Conservation (phyloP, 805 yeast species). For the Candida manassasensis region DNA sequence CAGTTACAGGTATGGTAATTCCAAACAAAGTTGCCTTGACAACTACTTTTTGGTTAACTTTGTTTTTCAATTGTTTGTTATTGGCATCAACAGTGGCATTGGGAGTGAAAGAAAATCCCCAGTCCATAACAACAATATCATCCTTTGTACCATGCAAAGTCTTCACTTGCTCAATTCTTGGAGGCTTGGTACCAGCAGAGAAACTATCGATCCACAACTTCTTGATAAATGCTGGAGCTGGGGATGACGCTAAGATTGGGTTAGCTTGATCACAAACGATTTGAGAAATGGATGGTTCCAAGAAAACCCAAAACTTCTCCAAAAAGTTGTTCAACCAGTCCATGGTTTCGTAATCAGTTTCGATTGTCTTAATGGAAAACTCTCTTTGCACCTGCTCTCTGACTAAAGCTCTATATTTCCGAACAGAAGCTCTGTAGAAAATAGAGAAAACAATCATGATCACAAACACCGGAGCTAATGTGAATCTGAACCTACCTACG, state of each 20-base stretch:
- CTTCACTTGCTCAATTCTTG: conserved; percentile 84
- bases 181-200: conserved; percentile 94
- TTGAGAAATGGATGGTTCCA: conserved; percentile 86
- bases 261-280: conserved; percentile 83
- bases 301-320: conserved; percentile 85
- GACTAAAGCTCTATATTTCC: conserved; percentile 68
- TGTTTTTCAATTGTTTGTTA: conserved; percentile 76
- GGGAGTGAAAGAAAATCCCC: conserved; percentile 93
- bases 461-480: conserved; percentile 77
- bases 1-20: conserved; percentile 68
- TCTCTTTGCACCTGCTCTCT: conserved; percentile 85
- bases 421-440: conserved; percentile 77
- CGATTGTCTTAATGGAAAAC: conserved; percentile 72
- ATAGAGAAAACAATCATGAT: conserved; percentile 58
- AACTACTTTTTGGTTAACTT: conserved; percentile 75
- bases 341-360: conserved; percentile 86
- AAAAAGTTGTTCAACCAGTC: conserved; percentile 92
- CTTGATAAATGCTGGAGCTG: conserved; percentile 78
- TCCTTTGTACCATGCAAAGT: conserved; percentile 86
- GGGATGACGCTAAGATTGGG: conserved; percentile 71
- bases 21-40: conserved; percentile 84
- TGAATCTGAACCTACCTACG: conserved; percentile 70
- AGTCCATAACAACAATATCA: conserved; percentile 96
- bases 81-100: conserved; percentile 80
- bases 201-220: conserved; percentile 81